These are phyloP conservation scores for Rhododendron henanense DNA, from an alignment of 148 eudicot genomes.

Conservation along the genomic window DNA sequence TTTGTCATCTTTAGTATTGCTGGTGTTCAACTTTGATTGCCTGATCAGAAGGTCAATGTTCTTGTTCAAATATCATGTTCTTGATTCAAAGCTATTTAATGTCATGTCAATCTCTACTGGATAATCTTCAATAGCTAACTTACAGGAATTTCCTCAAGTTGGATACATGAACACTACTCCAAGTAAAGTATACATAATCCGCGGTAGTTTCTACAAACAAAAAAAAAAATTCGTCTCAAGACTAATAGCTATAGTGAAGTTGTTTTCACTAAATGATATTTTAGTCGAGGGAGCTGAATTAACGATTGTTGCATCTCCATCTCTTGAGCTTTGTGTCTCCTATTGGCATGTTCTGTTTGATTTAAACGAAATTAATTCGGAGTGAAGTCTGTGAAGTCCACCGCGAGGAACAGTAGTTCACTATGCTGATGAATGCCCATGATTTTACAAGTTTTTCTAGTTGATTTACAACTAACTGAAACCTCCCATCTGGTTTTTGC, in stretches of 20 bases:
- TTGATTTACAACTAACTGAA: background rate
- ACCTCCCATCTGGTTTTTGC: constrained; percentile 12
- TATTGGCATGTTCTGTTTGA: background rate
- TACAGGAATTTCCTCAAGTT: background rate
- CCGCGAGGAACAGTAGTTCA: background rate
- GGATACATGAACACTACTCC: background rate
- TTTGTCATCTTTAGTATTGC: background rate
- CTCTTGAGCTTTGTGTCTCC: background rate
- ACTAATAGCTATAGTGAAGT: no score
- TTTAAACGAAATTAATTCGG: background rate
- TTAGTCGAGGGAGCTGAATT: background rate
- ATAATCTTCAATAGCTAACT: background rate
- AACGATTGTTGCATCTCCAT: background rate
- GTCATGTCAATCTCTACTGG: background rate
- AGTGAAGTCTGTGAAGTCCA: no score
- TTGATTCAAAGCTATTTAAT: background rate
- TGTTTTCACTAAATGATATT: no score
- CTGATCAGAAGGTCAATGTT: background rate
- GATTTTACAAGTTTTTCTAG: background rate
- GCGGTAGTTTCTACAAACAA: no score
- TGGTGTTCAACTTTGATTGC: background rate
- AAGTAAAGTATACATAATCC: background rate
- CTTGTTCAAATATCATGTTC: background rate
- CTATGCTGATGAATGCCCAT: background rate
- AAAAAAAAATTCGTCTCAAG: no score